Evolutionary conservation across 148 eudicot species (phyloP), one percentile per base, ranked within the genome.

Genomic region (Chenopodium album): DNA sequence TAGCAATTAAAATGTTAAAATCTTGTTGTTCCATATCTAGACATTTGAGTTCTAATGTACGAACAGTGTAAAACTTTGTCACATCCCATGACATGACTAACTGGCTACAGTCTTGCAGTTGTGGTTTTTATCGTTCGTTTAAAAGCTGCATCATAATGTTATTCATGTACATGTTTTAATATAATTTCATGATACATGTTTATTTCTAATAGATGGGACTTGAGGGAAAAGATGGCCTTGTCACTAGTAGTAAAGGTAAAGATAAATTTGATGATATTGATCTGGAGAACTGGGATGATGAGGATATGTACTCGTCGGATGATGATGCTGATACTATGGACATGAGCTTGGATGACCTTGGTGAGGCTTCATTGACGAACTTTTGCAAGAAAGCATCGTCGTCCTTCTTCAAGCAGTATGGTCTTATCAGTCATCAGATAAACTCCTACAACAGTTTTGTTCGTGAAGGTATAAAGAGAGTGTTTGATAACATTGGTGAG

Each of bases 341-440:
- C 78, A 4, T 80, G 20, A 62, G 78, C 31, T 13, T 94, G 17
- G 73, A 68, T 26, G 98, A 87, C 11, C 52, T 96, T 9, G 95
- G 88, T 7, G 91, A 89, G 79, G 81, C 78, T 14, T 82, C 69
- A 78, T 73, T 96, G 82, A 89, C 75, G 76, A 88, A 8, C 37
- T 94, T 96, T 48, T 88, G 91, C 77, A 94, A 87, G 82, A 92
- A 89, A 84, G 97, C 95, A 1, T 86, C 98, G 2, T 81, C 87
- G 13, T 77, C 93, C 1, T 96, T 96, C 79, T 96, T 94, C 66
- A 88, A 87, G 60, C 87, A 92, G 62, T 82, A 94, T 84, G 99
- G 98, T 26, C 85, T 96, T 3, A 90, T 96, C 17, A 92, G 95
- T 80, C 99, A 96, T 74, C 99, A 96, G 76, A 90, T 96, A 17